Conservation (phyloP, 306 rosid species). For the Prunus kanzakura region DNA sequence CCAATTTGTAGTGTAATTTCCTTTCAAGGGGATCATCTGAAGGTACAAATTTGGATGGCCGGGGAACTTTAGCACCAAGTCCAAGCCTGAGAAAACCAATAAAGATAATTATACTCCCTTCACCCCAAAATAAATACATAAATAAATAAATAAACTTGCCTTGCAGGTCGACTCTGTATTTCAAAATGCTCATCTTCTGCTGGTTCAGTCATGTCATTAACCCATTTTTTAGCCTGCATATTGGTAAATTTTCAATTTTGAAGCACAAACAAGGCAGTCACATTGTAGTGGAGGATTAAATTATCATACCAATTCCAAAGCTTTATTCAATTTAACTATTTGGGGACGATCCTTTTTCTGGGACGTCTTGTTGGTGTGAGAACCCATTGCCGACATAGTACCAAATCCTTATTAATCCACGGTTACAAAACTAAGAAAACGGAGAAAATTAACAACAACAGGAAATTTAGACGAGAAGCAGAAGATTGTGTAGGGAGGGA, state of each 20-base stretch:
- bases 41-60: conserved; percentile 52
- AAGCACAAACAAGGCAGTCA: neutral
- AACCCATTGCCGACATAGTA: too few relatives aligned
- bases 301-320: conserved; percentile 68
- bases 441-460: too few relatives aligned
- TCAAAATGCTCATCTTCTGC: conserved; percentile 44
- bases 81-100: conserved; percentile 61
- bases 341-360: conserved; percentile 45
- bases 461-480: too few relatives aligned
- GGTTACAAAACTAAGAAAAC: too few relatives aligned
- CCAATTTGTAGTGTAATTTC: conserved; percentile 57
- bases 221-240: conserved; percentile 82
- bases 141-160: conserved; percentile 30
- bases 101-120: conserved; percentile 10
- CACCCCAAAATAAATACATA: neutral
- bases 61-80: conserved; percentile 70
- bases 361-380: conserved; percentile 25
- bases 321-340: conserved; percentile 61
- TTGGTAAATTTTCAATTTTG: neutral
- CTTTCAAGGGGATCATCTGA: conserved; percentile 64
- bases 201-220: conserved; percentile 55
- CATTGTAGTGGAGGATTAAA: neutral
- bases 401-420: too few relatives aligned
- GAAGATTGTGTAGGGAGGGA: too few relatives aligned
- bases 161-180: conserved; percentile 48